These are phyloP conservation scores for Nitzschia sp. DNA, from an alignment of 108 stramenopile species.

Conservation along the genomic window DNA sequence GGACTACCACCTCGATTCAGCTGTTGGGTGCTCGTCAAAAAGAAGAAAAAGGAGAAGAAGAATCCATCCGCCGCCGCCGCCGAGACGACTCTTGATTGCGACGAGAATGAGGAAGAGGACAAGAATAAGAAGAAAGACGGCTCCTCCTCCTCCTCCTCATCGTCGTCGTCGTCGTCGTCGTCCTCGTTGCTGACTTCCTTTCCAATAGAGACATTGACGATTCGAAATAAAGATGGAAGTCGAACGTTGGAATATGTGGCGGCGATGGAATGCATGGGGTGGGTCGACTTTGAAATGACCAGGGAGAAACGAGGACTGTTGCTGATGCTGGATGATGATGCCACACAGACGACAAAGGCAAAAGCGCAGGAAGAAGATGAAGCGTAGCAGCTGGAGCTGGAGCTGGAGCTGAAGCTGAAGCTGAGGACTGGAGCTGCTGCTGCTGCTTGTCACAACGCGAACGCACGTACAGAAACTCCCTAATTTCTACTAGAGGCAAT, in stretches of 20 bases:
- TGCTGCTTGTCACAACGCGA: too few relatives aligned
- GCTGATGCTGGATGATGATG: too few relatives aligned
- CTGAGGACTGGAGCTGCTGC: too few relatives aligned
- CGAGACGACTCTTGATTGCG: not conserved
- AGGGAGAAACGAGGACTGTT: slow-evolving; percentile 21
- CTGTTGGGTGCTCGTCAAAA: slow-evolving; percentile 31
- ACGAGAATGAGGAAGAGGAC: not conserved
- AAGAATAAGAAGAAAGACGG: not conserved
- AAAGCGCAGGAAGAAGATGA: too few relatives aligned
- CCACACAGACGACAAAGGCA: too few relatives aligned
- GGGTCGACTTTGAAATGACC: slow-evolving; percentile 39
- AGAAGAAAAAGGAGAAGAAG: not conserved
- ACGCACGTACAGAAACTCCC: too few relatives aligned
- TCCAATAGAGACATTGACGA: slow-evolving; percentile 30
- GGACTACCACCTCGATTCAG: slow-evolving; percentile 35
- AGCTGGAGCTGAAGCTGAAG: too few relatives aligned
- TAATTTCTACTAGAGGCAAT: too few relatives aligned
- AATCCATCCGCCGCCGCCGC: not conserved
- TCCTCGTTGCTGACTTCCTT: too few relatives aligned
- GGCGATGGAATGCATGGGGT: slow-evolving; percentile 38
- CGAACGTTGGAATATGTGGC: slow-evolving; percentile 33
- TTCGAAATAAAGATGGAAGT: slow-evolving; percentile 26
- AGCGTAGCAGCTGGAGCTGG: too few relatives aligned
- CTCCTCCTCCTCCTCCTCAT: too few relatives aligned
- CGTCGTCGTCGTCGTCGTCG: too few relatives aligned